These are phyloP conservation scores for Diplotaxis tenuifolia DNA, from an alignment of 345 rosid genomes.

Conservation along the genomic window DNA sequence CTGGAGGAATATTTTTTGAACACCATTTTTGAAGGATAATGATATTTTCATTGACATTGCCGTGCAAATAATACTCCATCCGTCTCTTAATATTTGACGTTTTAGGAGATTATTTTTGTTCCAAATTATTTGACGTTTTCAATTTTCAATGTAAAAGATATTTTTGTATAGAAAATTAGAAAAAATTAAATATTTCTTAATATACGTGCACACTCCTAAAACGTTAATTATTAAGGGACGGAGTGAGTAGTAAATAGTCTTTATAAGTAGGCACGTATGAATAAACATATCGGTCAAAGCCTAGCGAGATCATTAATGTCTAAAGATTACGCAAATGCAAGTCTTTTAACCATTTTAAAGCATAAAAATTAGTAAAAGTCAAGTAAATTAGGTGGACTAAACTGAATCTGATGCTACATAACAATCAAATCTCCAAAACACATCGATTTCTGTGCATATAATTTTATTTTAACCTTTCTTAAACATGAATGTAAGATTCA, in stretches of 20 bases:
- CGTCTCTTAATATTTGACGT: too few relatives aligned
- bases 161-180: too few relatives aligned
- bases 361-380: conserved; percentile 14
- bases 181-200: too few relatives aligned
- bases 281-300: background rate
- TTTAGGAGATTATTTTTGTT: too few relatives aligned
- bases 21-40: too few relatives aligned
- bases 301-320: conserved; percentile 16
- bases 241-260: background rate
- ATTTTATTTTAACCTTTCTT: background rate
- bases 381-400: conserved; percentile 23
- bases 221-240: too few relatives aligned
- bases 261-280: background rate
- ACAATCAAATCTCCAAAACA: background rate
- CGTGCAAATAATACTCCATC: background rate
- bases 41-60: too few relatives aligned
- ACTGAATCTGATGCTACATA: background rate
- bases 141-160: too few relatives aligned
- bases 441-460: conserved; percentile 15
- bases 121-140: too few relatives aligned
- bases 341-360: background rate
- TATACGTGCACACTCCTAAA: too few relatives aligned
- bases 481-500: conserved; percentile 1
- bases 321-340: background rate
- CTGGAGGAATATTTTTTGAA: too few relatives aligned